Conservation (phyloP, 148 eudicot species). For the Spergularia marina region DNA sequence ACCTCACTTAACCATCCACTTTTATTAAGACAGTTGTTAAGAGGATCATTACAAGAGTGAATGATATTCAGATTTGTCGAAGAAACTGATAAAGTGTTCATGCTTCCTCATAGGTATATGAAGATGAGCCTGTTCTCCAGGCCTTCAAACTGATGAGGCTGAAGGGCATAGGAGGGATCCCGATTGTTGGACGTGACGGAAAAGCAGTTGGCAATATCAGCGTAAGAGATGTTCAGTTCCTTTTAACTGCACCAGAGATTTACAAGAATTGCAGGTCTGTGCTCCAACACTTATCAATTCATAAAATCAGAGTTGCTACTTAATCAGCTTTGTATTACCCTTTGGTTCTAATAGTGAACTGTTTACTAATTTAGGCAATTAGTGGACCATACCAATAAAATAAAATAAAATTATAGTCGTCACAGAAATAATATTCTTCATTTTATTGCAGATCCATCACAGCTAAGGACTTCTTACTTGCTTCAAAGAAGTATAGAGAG, state of each 20-base stretch:
- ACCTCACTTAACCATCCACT: too few species aligned
- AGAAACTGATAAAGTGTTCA: not conserved
- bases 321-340: too few species aligned
- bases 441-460: slow-evolving; percentile 71
- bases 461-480: slow-evolving; percentile 75
- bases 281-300: slow-evolving; percentile 1
- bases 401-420: too few species aligned
- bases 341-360: too few species aligned
- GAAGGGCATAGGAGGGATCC: slow-evolving; percentile 82
- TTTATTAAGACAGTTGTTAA: too few species aligned
- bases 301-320: not conserved
- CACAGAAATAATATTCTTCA: not conserved
- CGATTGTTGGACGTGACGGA: slow-evolving; percentile 68
- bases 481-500: slow-evolving; percentile 64
- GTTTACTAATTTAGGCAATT: too few species aligned
- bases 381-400: too few species aligned
- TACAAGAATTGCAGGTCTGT: slow-evolving; percentile 84
- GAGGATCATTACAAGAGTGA: too few species aligned
- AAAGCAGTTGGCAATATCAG: slow-evolving; percentile 93
- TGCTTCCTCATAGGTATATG: slow-evolving; percentile 49
- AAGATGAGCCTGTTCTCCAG: slow-evolving; percentile 87
- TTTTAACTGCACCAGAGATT: slow-evolving; percentile 77
- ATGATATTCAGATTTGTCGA: not conserved
- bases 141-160: slow-evolving; percentile 88
- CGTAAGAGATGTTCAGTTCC: slow-evolving; percentile 87